phyloP scores from a whole-genome alignment of 768 basidiomycete species.

The Phlebiopsis flavidoalba region DNA sequence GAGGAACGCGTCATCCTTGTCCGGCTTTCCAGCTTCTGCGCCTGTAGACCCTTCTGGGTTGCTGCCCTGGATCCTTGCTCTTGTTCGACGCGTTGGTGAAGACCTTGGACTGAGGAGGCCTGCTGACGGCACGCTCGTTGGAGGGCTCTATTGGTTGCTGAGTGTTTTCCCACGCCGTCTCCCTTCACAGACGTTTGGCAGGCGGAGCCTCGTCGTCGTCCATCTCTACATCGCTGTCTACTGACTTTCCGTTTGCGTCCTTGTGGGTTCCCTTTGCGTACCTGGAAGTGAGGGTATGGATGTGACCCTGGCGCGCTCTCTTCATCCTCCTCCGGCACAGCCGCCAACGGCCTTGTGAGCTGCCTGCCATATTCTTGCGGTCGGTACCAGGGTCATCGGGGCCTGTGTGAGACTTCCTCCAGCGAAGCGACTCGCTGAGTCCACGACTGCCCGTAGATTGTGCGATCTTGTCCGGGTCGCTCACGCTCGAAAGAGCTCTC shows the following conservation, averaged over 20 bases:
- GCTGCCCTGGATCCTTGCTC: constrained; percentile 11
- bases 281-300: neutral
- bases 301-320: constrained; percentile 31
- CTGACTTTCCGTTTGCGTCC: constrained; percentile 38
- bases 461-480: constrained; percentile 41
- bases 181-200: constrained; percentile 34
- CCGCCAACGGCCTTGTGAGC: neutral
- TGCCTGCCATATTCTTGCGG: neutral
- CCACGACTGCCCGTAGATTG: neutral
- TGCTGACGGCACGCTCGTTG: constrained; percentile 11
- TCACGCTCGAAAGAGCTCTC: constrained; percentile 65
- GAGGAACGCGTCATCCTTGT: constrained; percentile 64
- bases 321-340: constrained; percentile 50
- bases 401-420: neutral
- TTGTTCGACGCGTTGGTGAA: constrained; percentile 19
- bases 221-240: constrained; percentile 38
- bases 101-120: constrained; percentile 25
- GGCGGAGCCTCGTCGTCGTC: constrained; percentile 20
- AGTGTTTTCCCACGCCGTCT: constrained; percentile 21
- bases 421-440: neutral
- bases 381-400: neutral
- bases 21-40: constrained; percentile 43
- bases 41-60: constrained; percentile 20
- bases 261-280: constrained; percentile 9
- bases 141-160: neutral